Evolutionary conservation across 176 grass and related monocot species (phyloP).

Genomic region (Dendrocalamus sinicus): DNA sequence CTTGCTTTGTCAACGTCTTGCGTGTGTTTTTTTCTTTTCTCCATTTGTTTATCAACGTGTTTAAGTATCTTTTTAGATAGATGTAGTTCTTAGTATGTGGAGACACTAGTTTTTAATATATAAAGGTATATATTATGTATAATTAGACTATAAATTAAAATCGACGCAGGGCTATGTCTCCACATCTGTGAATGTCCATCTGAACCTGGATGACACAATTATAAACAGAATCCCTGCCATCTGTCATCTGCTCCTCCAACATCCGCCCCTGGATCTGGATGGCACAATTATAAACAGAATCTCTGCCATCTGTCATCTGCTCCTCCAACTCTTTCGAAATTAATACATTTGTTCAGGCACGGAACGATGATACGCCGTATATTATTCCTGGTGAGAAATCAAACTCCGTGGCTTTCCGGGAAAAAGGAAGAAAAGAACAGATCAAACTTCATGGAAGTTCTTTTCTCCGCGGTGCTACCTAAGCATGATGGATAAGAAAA

Average conservation of each 20-base stretch:
- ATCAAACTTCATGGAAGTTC: neutral
- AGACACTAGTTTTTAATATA: too few species aligned
- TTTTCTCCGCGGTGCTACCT: neutral
- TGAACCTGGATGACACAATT: neutral
- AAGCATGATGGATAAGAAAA: neutral
- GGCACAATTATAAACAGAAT: neutral
- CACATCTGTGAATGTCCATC: too few species aligned
- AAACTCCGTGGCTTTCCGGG: neutral
- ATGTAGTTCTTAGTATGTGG: too few species aligned
- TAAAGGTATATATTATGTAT: too few species aligned
- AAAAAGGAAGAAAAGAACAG: neutral
- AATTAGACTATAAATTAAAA: too few species aligned
- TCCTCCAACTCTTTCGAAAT: neutral
- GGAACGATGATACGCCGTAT: neutral
- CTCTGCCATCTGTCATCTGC: neutral
- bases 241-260: slow-evolving; percentile 1
- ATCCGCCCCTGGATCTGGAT: neutral
- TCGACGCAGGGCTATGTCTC: too few species aligned
- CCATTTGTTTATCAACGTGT: too few species aligned
- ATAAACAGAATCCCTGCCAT: neutral
- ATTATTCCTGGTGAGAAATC: neutral
- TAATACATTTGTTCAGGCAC: neutral
- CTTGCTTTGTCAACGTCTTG: too few species aligned
- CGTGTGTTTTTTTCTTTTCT: too few species aligned
- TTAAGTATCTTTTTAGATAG: too few species aligned